These are phyloP conservation scores for Chaetomium sp. DNA, from an alignment of 2,329 filamentous ascomycete genomes.

Conservation along the genomic window DNA sequence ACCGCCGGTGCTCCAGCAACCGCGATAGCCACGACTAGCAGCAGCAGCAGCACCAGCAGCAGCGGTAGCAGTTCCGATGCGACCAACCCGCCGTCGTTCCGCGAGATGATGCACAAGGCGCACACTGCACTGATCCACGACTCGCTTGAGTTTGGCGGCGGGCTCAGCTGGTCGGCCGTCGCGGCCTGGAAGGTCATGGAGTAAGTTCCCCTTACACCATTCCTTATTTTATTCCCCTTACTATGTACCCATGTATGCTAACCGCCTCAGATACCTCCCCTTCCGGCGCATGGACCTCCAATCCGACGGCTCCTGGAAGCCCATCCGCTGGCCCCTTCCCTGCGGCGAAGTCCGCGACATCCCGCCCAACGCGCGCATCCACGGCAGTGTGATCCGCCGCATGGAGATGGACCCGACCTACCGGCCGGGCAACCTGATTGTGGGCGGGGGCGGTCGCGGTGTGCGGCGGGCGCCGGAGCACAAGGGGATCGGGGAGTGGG, in stretches of 20 bases:
- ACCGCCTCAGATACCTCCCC: conserved; percentile 50
- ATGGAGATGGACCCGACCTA: conserved; percentile 60
- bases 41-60: background rate
- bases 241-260: background rate
- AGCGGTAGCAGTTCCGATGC: background rate
- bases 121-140: conserved; percentile 58
- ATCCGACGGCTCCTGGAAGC: conserved; percentile 66
- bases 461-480: conserved; percentile 53
- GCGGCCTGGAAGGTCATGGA: conserved; percentile 73
- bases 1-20: too few relatives aligned
- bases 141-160: conserved; percentile 58
- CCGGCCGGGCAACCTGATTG: conserved; percentile 70
- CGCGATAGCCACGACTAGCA: background rate
- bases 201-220: conserved; percentile 16
- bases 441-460: conserved; percentile 72
- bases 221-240: background rate
- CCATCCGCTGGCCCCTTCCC: conserved; percentile 73
- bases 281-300: conserved; percentile 76
- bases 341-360: conserved; percentile 73
- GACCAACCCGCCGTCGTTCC: conserved; percentile 37
- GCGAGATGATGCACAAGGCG: conserved; percentile 51
- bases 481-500: conserved; percentile 67
- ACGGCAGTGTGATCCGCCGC: conserved; percentile 66
- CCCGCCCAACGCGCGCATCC: conserved; percentile 61
- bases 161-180: conserved; percentile 49